Evolutionary conservation across 2,329 filamentous ascomycete genomes (phyloP), one percentile per base, ranked within the genome.

Genomic region (Lomentospora prolificans): DNA sequence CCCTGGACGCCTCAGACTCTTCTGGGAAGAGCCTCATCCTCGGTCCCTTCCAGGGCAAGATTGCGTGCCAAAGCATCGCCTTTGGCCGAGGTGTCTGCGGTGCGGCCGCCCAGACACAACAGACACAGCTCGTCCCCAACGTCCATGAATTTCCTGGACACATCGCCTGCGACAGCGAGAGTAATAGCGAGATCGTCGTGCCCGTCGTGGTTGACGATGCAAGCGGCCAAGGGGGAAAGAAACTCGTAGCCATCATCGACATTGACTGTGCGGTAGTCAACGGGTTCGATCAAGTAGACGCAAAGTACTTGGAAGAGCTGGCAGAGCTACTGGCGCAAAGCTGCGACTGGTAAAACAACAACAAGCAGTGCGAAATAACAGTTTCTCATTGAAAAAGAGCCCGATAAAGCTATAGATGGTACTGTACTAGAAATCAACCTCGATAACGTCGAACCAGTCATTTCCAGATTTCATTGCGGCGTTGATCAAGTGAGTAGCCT

Each of bases 131-230:
- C 5, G 78, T 86, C 0, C 70, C 74, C 10, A 84, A 94, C 66
- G 87, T 94, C 6, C 84, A 89, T 46, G 65, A 71, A 53, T 92
- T 92, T 64, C 85, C 86, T 0, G 88, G 87, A 2, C 89, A 92
- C 66, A 91, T 94, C 64, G 87, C 89, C 8, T 92, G 89, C 66
- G 89, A 94, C 67, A 80, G 81, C 3, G 85, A 82, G 57, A 89
- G 82, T 63, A 80, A 75, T 71, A 91, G 88, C 66, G 89, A 94
- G 73, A 85, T 94, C 66, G 89, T 94, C 17, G 88, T 92, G 51
- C 89, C 89, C 2, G 79, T 92, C 59, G 60, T 86, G 4, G 66
- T 64, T 4, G 64, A 60, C 51, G n/a, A 33, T 39, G 64, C 64
- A 14, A 61, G 64, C 3, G 53, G 62, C 53, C 63, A 64, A 46